A percentile compares a stretch with the other conserved stretches of the same genome.
Evolutionary conservation across 2,329 filamentous ascomycete species (phyloP).

Genomic region (Fusarium coffeatum): DNA sequence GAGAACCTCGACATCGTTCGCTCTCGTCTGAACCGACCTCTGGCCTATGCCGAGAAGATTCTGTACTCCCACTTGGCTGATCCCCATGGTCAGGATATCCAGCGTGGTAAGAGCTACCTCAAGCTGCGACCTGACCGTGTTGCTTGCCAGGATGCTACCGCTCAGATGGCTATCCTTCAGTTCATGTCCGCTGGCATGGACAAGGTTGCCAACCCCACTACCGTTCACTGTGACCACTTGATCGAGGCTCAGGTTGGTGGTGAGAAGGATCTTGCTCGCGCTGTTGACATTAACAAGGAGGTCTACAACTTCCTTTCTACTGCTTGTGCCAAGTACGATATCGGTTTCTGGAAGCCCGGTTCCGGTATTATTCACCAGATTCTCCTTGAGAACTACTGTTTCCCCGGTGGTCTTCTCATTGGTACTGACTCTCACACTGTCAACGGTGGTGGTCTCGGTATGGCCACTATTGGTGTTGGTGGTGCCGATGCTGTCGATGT

Average conservation of each 20-base stretch:
- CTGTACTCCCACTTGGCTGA: slow-evolving; percentile 99
- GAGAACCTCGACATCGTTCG: slow-evolving; percentile 96
- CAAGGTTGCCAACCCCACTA: slow-evolving; percentile 91
- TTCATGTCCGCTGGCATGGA: slow-evolving; percentile 99
- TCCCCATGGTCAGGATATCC: slow-evolving; percentile 93
- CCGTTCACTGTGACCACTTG: slow-evolving; percentile 98
- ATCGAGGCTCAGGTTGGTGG: slow-evolving; percentile 97
- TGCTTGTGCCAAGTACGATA: slow-evolving; percentile 99
- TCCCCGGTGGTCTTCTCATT: slow-evolving; percentile 97
- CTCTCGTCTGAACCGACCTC: slow-evolving; percentile 86
- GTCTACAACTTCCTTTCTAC: slow-evolving; percentile 97
- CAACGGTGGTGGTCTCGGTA: slow-evolving; percentile 95
- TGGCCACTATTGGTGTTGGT: slow-evolving; percentile 94
- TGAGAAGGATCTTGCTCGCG: slow-evolving; percentile 90
- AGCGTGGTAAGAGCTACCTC: slow-evolving; percentile 95
- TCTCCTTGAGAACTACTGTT: slow-evolving; percentile 97
- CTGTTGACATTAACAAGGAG: slow-evolving; percentile 96
- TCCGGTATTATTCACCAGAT: slow-evolving; percentile 99
- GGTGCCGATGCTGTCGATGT: slow-evolving; percentile 99
- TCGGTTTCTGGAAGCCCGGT: slow-evolving; percentile 98
- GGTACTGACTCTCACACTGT: slow-evolving; percentile 98
- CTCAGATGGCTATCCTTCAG: slow-evolving; percentile 99
- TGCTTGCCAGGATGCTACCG: slow-evolving; percentile 98
- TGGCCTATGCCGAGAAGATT: slow-evolving; percentile 98
- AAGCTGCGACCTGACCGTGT: slow-evolving; percentile 97